Conservation (phyloP, 2,329 filamentous ascomycete species). For the Amauroascus verrucosus region DNA sequence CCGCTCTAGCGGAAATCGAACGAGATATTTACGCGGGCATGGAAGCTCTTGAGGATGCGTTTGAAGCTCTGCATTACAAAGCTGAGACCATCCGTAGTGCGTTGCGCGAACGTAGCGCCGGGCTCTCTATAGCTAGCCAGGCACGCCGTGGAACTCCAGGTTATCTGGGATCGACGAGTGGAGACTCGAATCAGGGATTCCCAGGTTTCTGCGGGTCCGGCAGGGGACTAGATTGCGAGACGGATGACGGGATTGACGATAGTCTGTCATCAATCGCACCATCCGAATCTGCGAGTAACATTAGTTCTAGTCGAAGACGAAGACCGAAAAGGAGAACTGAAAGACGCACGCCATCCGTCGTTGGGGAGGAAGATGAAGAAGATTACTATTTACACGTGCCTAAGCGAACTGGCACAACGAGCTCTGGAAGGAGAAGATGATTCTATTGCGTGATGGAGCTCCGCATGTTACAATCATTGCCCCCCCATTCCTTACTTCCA, state of each 20-base stretch:
- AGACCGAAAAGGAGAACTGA: conserved; percentile 40
- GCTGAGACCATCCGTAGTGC: conserved; percentile 71
- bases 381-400: conserved; percentile 4
- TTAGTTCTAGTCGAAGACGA: conserved; percentile 37
- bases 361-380: conserved; percentile 40
- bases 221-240: conserved; percentile 31
- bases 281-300: conserved; percentile 42
- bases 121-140: conserved; percentile 48
- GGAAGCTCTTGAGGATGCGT: conserved; percentile 88
- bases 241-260: conserved; percentile 39
- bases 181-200: neutral
- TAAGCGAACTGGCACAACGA: conserved; percentile 2
- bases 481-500: neutral
- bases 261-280: conserved; percentile 36
- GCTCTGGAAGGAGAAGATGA: conserved; percentile 7
- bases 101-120: conserved; percentile 71
- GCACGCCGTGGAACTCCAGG: conserved; percentile 29
- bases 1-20: conserved; percentile 80
- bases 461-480: no score
- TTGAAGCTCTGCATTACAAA: conserved; percentile 77
- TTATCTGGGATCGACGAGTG: neutral
- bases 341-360: conserved; percentile 39
- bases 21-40: conserved; percentile 87
- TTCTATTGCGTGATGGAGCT: no score
- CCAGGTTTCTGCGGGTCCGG: conserved; percentile 11